Base-by-base conservation (phyloP, 345 rosid genomes). In the Hirschfeldia incana region DNA sequence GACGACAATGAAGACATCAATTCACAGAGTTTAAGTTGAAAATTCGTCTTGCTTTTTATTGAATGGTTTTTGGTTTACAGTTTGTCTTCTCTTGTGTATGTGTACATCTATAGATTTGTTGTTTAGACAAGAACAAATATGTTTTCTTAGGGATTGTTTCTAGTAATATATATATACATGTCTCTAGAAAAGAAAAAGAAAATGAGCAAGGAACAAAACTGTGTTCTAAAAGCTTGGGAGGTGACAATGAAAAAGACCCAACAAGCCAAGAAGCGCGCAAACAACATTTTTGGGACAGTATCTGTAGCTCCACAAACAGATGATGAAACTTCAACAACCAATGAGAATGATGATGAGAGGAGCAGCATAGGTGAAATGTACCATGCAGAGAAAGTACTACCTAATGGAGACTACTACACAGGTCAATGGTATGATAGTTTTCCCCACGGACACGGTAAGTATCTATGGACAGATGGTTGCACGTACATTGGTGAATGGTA, bases 401-500 rank as follows among this genome's bases (percentile, higher is more conserved):
- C 94, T 1, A 94, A 92, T 72, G 97, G 97, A 4, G 98, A 94
- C 72, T 90, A 86, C 77, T 94, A 94, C 36, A 89, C 88, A 2
- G 97, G 98, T 26, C 93, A 90, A 46, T 94, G 96, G 98, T 74
- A 67, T 63, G 94, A 92, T 32, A 94, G 85, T 78, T 85, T 94
- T 36, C 97, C 98, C 0, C 83, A 89, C 17, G 97, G 97, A 4
- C 87, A 86, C 10, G 98, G 98, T 0, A 94, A 89, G 72, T 94
- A 94, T 78, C 78, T 94, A 2, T 94, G 97, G 98, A 87, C 92
- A 1, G 98, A 94, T 63, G 97, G 98, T 4, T 94, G 98, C 74
- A 88, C 87, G 87, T 94, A 92, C 55, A 80, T 88, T 3, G 97
- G 98, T 7, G 93, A 92, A 42, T 94, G 98, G 98, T 80, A 81